Conservation (phyloP, 2,329 filamentous ascomycete genomes). For the Tolypocladium sp. region DNA sequence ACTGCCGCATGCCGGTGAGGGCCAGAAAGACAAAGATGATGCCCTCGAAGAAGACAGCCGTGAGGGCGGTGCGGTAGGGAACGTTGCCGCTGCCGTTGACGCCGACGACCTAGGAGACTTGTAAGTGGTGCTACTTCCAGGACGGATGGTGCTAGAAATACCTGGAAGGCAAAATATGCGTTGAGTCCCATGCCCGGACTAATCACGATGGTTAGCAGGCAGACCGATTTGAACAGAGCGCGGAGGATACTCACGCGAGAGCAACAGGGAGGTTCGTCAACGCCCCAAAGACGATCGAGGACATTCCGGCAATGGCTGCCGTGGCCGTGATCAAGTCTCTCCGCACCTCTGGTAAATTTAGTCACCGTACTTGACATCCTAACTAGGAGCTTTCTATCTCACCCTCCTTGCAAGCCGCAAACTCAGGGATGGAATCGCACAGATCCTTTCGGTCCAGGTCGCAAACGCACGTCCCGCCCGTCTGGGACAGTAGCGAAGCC, state of each 20-base stretch:
- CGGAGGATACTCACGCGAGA: slow-evolving; percentile 19
- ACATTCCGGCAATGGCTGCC: slow-evolving; percentile 67
- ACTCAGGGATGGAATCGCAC: slow-evolving; percentile 40
- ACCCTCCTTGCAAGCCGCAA: slow-evolving; percentile 38
- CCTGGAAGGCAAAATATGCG: slow-evolving; percentile 57
- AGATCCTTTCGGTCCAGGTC: slow-evolving; percentile 28
- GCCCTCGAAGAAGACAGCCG: slow-evolving; percentile 56
- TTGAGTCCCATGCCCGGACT: slow-evolving; percentile 61
- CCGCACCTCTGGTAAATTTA: slow-evolving; percentile 43
- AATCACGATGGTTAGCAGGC: slow-evolving; percentile 2
- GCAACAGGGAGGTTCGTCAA: slow-evolving; percentile 65
- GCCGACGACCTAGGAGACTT: slow-evolving; percentile 39
- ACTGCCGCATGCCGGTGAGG: slow-evolving; percentile 61
- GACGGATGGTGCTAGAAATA: background rate
- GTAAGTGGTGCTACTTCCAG: background rate
- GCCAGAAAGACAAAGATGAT: slow-evolving; percentile 56
- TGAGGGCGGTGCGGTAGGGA: slow-evolving; percentile 50
- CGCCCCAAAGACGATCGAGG: slow-evolving; percentile 69
- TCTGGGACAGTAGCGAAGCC: slow-evolving; percentile 63
- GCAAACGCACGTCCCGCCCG: slow-evolving; percentile 70
- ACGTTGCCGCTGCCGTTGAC: slow-evolving; percentile 47
- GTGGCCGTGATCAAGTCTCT: slow-evolving; percentile 77
- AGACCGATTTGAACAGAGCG: background rate
- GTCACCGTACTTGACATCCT: background rate
- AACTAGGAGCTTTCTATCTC: background rate